These are phyloP conservation scores for Aureobasidium sp. DNA, from an alignment of 2,329 filamentous ascomycete genomes.

Conservation along the genomic window DNA sequence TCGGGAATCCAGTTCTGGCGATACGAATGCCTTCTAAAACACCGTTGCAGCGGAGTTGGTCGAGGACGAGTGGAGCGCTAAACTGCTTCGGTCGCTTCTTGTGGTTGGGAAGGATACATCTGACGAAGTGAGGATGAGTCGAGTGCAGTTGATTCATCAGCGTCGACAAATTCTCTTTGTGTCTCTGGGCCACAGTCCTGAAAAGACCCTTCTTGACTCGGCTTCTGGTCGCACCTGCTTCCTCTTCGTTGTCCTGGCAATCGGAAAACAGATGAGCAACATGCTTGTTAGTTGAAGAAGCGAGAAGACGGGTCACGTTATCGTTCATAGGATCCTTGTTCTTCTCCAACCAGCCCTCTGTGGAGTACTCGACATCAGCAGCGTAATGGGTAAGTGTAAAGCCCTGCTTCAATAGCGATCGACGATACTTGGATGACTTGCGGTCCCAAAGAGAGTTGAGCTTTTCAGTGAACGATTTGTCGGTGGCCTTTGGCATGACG, in stretches of 20 bases:
- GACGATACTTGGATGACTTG: slow-evolving; percentile 87
- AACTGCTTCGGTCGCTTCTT: slow-evolving; percentile 95
- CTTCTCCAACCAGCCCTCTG: slow-evolving; percentile 92
- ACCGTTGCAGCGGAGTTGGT: slow-evolving; percentile 97
- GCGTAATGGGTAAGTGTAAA: slow-evolving; percentile 97
- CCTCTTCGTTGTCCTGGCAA: slow-evolving; percentile 76
- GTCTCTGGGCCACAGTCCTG: slow-evolving; percentile 89
- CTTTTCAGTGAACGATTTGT: slow-evolving; percentile 95
- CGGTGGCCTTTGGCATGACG: slow-evolving; percentile 98
- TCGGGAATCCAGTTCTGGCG: slow-evolving; percentile 92
- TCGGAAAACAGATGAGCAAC: slow-evolving; percentile 80
- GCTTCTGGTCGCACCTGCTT: slow-evolving; percentile 58
- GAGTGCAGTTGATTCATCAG: slow-evolving; percentile 91
- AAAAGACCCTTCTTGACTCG: slow-evolving; percentile 96
- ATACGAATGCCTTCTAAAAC: slow-evolving; percentile 98
- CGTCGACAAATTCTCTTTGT: slow-evolving; percentile 97
- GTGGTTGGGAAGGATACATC: slow-evolving; percentile 96
- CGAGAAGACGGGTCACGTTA: slow-evolving; percentile 84
- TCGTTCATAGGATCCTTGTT: slow-evolving; percentile 98
- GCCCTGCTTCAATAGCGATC: slow-evolving; percentile 79
- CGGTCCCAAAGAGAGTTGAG: slow-evolving; percentile 95
- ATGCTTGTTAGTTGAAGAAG: slow-evolving; percentile 73
- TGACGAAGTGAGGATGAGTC: slow-evolving; percentile 96
- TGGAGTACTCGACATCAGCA: slow-evolving; percentile 94
- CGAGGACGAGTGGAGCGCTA: slow-evolving; percentile 82